phyloP scores from a whole-genome alignment of 2,329 filamentous ascomycete genomes.

The Neofusicoccum kwambonambiense region DNA sequence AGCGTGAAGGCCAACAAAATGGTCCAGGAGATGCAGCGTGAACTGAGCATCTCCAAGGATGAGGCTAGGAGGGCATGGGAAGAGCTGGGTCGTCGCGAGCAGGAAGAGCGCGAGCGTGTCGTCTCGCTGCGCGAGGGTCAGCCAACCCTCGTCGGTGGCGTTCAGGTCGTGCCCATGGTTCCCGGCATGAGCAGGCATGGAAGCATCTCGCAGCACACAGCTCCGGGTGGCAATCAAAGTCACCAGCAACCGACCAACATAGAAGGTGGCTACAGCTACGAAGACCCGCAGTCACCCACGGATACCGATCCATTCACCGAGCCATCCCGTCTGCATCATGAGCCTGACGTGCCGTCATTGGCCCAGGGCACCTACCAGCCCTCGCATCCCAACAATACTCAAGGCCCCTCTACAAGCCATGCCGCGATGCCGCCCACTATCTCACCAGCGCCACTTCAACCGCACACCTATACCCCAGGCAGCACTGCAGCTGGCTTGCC shows the following conservation, averaged over 20 bases:
- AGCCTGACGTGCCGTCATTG: conserved; percentile 33
- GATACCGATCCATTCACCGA: conserved; percentile 65
- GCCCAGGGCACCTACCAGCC: conserved; percentile 28
- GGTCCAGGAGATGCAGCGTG: conserved; percentile 86
- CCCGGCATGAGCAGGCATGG: conserved; percentile 62
- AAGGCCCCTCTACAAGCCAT: conserved; percentile 7
- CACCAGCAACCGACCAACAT: conserved; percentile 24
- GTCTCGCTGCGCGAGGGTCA: conserved; percentile 82
- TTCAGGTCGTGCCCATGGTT: conserved; percentile 93
- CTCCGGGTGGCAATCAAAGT: conserved; percentile 5
- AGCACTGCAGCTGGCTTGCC: conserved; percentile 14
- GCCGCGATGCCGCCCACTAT: background rate
- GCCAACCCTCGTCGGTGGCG: conserved; percentile 84
- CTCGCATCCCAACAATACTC: conserved; percentile 26
- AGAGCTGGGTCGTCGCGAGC: conserved; percentile 87
- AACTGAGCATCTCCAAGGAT: conserved; percentile 91
- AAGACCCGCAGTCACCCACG: conserved; percentile 52
- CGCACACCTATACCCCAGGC: conserved; percentile 7
- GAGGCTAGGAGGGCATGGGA: conserved; percentile 96
- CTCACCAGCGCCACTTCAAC: conserved; percentile 16
- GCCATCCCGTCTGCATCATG: conserved; percentile 25
- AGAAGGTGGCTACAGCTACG: conserved; percentile 48
- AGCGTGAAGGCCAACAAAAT: conserved; percentile 71
- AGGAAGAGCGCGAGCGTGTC: conserved; percentile 86
- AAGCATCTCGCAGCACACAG: conserved; percentile 44